These are phyloP conservation scores for Coniochaeta ligniaria DNA, from an alignment of 2,329 filamentous ascomycete genomes.

Conservation along the genomic window DNA sequence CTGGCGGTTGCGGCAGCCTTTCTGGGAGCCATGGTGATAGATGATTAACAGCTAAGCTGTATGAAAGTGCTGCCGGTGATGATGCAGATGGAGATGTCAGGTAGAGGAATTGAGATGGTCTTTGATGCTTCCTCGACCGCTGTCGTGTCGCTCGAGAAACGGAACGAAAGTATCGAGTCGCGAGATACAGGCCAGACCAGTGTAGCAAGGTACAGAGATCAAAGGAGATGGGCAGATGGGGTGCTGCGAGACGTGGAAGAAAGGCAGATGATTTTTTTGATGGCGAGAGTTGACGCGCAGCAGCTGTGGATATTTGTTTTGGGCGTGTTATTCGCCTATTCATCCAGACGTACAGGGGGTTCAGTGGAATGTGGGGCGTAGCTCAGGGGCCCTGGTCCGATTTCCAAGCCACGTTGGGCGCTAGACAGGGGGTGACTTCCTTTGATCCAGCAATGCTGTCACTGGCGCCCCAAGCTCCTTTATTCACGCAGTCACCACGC, in stretches of 20 bases:
- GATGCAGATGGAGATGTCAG: background rate
- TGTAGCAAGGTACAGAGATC: background rate
- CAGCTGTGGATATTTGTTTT: background rate
- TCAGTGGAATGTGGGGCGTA: background rate
- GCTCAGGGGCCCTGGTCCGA: background rate
- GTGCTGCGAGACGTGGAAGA: background rate
- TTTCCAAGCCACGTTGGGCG: background rate
- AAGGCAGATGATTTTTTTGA: background rate
- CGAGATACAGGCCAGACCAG: background rate
- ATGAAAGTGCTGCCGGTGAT: background rate
- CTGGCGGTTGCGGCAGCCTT: background rate
- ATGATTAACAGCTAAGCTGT: background rate
- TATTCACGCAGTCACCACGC: background rate
- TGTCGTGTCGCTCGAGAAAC: background rate
- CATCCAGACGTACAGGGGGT: background rate
- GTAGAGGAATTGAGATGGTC: background rate
- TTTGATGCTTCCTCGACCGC: background rate
- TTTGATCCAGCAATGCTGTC: background rate
- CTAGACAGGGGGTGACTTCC: background rate
- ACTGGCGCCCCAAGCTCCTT: background rate
- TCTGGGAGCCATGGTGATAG: background rate
- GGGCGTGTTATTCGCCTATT: background rate
- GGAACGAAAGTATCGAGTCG: background rate
- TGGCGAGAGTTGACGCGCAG: background rate
- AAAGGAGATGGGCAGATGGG: background rate